Evolutionary conservation across 257 asterid genomes (phyloP).

Genomic region (Avicennia marina): DNA sequence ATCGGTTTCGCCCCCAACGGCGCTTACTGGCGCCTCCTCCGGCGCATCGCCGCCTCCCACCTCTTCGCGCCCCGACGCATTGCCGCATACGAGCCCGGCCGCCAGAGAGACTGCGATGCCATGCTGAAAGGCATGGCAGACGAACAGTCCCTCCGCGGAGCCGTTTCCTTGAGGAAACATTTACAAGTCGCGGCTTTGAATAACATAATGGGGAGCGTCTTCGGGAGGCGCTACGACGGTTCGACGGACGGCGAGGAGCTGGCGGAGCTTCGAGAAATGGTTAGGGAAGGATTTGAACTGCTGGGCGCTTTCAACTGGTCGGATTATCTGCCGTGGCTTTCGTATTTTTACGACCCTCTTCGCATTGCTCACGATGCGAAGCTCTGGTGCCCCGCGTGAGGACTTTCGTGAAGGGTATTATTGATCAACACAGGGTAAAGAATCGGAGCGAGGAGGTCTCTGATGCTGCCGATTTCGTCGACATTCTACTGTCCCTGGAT

Average conservation of each 20-base stretch:
- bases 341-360: slow-evolving; percentile 32
- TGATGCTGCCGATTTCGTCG: slow-evolving; percentile 45
- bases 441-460: neutral
- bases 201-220: slow-evolving; percentile 55
- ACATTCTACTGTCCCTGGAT: slow-evolving; percentile 54
- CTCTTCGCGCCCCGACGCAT: slow-evolving; percentile 51
- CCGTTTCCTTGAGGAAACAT: slow-evolving; percentile 26
- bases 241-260: slow-evolving; percentile 16
- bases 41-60: slow-evolving; percentile 56
- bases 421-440: slow-evolving; percentile 26
- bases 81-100: slow-evolving; percentile 27
- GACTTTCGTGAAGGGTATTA: slow-evolving; percentile 33
- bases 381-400: slow-evolving; percentile 43
- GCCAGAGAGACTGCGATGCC: slow-evolving; percentile 21
- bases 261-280: slow-evolving; percentile 33
- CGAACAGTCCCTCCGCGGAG: slow-evolving; percentile 18
- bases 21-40: slow-evolving; percentile 56
- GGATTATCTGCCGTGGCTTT: slow-evolving; percentile 50
- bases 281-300: slow-evolving; percentile 54
- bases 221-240: slow-evolving; percentile 40
- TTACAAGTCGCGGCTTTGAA: slow-evolving; percentile 39
- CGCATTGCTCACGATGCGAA: slow-evolving; percentile 33
- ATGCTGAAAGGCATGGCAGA: slow-evolving; percentile 13
- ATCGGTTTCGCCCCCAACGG: slow-evolving; percentile 74
- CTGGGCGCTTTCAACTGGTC: slow-evolving; percentile 60